These are phyloP conservation scores for Talaromyces sp. DNA, from an alignment of 2,329 filamentous ascomycete genomes.

Conservation along the genomic window DNA sequence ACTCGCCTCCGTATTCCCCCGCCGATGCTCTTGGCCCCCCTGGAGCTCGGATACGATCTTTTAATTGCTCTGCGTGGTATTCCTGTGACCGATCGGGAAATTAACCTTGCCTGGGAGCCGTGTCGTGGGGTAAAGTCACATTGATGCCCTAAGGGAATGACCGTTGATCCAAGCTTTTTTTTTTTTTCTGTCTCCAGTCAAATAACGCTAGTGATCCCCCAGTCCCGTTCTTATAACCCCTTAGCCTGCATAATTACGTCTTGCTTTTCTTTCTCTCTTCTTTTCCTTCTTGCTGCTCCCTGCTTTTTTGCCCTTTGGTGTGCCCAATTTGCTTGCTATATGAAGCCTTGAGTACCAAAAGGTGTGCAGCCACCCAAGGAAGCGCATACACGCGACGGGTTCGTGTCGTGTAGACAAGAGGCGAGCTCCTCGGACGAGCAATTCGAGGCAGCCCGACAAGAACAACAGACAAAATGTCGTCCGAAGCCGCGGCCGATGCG, in stretches of 20 bases:
- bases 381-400: not conserved
- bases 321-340: conserved; percentile 2
- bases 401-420: not conserved
- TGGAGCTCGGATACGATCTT: not conserved
- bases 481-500: not conserved
- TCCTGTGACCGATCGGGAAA: conserved; percentile 3
- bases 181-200: not conserved
- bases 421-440: not conserved
- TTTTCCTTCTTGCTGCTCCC: not conserved
- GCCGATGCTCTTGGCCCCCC: not conserved
- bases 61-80: not conserved
- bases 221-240: conserved; percentile 6
- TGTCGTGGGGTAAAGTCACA: conserved; percentile 11
- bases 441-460: not conserved
- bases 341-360: conserved; percentile 2
- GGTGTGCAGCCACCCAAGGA: not conserved
- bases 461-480: conserved; percentile 6
- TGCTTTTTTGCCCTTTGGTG: not conserved
- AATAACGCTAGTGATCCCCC: not conserved
- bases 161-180: conserved; percentile 1
- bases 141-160: not conserved
- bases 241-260: conserved; percentile 8
- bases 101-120: conserved; percentile 1
- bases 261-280: conserved; percentile 1
- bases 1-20: not conserved